phyloP scores from a whole-genome alignment of 495 filamentous ascomycete genomes.

The Annulohypoxylon nitens region DNA sequence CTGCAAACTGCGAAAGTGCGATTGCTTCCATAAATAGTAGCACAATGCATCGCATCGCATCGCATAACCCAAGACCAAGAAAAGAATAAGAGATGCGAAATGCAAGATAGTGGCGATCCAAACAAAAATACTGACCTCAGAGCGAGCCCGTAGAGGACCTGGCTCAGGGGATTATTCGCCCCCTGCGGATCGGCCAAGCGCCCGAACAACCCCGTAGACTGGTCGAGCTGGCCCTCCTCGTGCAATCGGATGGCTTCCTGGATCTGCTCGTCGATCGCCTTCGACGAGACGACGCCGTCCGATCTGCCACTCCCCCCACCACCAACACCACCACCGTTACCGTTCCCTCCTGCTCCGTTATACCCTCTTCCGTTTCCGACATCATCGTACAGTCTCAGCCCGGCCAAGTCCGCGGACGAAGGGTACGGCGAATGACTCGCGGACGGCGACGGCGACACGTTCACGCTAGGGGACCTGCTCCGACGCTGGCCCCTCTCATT shows the following conservation, averaged over 20 bases:
- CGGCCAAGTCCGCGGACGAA: constrained; percentile 39
- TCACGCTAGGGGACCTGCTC: constrained; percentile 53
- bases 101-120: constrained; percentile 32
- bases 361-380: not conserved
- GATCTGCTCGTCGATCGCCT: constrained; percentile 79
- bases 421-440: constrained; percentile 29
- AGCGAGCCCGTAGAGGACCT: constrained; percentile 96
- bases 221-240: constrained; percentile 80
- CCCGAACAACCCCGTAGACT: constrained; percentile 88
- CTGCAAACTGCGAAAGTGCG: constrained; percentile 8
- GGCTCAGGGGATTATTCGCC: constrained; percentile 90
- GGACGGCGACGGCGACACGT: constrained; percentile 43
- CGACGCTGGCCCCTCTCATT: constrained; percentile 64
- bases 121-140: constrained; percentile 73
- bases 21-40: constrained; percentile 42
- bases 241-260: constrained; percentile 97
- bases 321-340: not conserved
- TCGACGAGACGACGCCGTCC: constrained; percentile 58
- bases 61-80: not conserved
- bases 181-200: constrained; percentile 87
- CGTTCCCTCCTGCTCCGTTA: not conserved
- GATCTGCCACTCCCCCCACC: constrained; percentile 22
- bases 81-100: not conserved
- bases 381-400: constrained; percentile 43
- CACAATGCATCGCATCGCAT: constrained; percentile 6